Base-by-base conservation (phyloP, 148 eudicot genomes). In the Fagopyrum homotropicum region DNA sequence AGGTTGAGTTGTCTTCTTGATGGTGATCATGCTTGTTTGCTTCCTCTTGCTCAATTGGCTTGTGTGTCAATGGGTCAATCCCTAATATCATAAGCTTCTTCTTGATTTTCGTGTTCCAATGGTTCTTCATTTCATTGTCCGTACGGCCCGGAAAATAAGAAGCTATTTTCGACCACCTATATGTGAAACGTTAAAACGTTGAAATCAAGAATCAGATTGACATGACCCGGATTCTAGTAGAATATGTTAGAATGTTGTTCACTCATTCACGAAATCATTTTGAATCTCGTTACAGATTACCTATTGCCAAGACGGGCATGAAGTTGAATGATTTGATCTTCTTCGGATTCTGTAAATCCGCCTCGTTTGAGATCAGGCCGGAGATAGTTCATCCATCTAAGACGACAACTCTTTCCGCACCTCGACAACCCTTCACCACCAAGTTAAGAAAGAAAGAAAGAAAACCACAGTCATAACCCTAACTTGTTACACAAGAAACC, bases 341-440 rank as follows among this genome's bases (percentile, higher is more conserved):
- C 93, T 75, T 89, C 93, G 12, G 48, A 59, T 70, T 87, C 89
- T 0, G 91, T 83, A 1, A 91, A 76, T 17, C 71, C 83, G 10
- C 97, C 97, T 76, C 91, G 83, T 78, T 89, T 91, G 26, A 91
- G 83, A 73, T 89, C 93, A 7, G 97, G 97, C 55, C 91, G 82
- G 22, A 91, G 72, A 72, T 91, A 91, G 78, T 91, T 91, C 16
- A 85, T 86, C 93, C 97, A 91, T 79, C 97, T 85, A 59, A 91
- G 79, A 59, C 97, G 85, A 72, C 97, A 91, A 66, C 97, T 91
- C 81, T 89, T 91, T 26, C 93, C 93, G 73, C 97, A 91, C 73
- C 97, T 87, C 60, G 79, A 69, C 75, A 91, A 76, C 52, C 96
- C 96, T 91, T 78, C 81, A 85, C 49, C 6, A 75, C 17, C n/a